Conservation (phyloP, 1,284 basidiomycete genomes). For the Pulchroboletus neoregius region DNA sequence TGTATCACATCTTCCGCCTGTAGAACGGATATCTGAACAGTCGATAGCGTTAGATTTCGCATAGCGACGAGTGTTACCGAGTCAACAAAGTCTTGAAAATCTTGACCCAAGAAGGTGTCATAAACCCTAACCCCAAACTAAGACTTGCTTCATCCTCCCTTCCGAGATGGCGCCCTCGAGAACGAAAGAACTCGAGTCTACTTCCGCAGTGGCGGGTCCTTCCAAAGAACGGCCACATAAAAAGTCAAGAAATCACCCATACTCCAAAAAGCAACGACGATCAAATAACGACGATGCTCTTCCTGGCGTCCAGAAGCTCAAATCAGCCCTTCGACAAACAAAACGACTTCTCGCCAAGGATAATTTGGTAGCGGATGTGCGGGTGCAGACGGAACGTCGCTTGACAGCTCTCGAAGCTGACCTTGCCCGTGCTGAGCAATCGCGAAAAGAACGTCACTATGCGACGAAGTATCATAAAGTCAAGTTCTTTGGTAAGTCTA, state of each 20-base stretch:
- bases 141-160: constrained; percentile 4
- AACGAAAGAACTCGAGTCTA: constrained; percentile 6
- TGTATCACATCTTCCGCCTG: constrained; percentile 37
- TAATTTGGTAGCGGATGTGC: constrained; percentile 71
- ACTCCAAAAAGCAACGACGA: constrained; percentile 21
- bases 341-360: constrained; percentile 78
- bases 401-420: constrained; percentile 73
- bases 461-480: constrained; percentile 79
- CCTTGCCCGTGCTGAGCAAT: constrained; percentile 55
- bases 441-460: constrained; percentile 65
- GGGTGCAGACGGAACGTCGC: constrained; percentile 73
- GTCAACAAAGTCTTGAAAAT: background rate
- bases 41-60: constrained; percentile 32
- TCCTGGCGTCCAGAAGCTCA: constrained; percentile 76
- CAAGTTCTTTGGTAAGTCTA: constrained; percentile 79
- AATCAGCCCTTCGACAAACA: constrained; percentile 75
- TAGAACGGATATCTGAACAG: constrained; percentile 17
- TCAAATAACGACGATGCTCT: constrained; percentile 22
- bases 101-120: background rate
- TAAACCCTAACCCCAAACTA: constrained; percentile 29
- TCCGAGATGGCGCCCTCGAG: constrained; percentile 21
- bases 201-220: constrained; percentile 5
- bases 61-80: constrained; percentile 11
- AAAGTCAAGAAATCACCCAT: constrained; percentile 12
- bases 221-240: constrained; percentile 21